These are phyloP conservation scores for Purshia tridentata DNA, from an alignment of 306 rosid species.

Conservation along the genomic window DNA sequence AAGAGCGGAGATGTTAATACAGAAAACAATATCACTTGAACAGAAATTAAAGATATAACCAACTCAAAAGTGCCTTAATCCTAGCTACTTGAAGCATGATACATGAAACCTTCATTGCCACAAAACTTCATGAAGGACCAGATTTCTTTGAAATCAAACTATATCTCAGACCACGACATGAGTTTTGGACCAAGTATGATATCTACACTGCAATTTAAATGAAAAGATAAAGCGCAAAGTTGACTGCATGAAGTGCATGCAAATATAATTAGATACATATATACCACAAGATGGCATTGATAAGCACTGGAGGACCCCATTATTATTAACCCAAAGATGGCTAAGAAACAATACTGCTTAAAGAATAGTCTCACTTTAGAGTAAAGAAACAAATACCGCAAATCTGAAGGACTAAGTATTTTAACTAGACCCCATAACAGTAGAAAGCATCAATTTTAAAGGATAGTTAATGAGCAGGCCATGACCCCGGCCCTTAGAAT, in stretches of 20 bases:
- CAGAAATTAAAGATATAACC: neutral
- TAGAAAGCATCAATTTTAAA: neutral
- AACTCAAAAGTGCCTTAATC: neutral
- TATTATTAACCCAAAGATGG: neutral
- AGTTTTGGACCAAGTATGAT: neutral
- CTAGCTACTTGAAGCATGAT: neutral
- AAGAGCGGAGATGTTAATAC: neutral
- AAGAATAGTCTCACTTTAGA: neutral
- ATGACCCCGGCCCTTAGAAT: neutral
- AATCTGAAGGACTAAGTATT: neutral
- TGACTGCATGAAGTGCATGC: neutral
- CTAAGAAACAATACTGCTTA: neutral
- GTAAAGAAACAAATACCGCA: neutral
- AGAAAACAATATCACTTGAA: neutral
- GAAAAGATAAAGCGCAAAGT: neutral
- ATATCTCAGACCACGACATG: neutral
- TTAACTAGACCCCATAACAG: slow-evolving; percentile 1
- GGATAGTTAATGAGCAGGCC: neutral
- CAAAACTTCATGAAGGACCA: neutral
- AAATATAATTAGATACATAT: neutral
- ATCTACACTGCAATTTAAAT: neutral
- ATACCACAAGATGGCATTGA: slow-evolving; percentile 2
- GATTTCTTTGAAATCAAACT: neutral
- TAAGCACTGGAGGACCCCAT: neutral
- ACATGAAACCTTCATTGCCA: neutral